A percentile compares a stretch with the other conserved stretches of the same genome.
phyloP scores from a whole-genome alignment of 345 rosid species.

The Eucalyptus viminalis region DNA sequence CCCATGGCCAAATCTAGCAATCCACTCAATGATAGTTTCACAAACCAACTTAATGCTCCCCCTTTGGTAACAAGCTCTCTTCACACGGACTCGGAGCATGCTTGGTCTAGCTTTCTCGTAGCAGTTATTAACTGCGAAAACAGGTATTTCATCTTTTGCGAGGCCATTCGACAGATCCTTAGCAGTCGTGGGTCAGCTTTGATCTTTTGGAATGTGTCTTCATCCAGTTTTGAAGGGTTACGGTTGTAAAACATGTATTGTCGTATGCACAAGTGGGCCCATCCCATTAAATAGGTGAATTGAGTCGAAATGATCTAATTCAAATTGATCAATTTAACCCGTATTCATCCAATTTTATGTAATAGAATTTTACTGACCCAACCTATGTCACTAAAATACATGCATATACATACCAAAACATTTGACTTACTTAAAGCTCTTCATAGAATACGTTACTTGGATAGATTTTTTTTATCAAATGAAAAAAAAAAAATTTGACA shows the following conservation, averaged over 20 bases:
- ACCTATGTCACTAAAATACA: too few species aligned
- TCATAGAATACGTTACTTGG: too few species aligned
- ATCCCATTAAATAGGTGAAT: neutral
- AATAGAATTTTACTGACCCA: too few species aligned
- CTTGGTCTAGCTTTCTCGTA: neutral
- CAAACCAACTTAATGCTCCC: neutral
- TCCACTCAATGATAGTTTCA: neutral
- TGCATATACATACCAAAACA: too few species aligned
- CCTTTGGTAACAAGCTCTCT: neutral
- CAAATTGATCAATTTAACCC: too few species aligned
- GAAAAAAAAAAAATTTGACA: too few species aligned
- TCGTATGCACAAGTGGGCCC: neutral
- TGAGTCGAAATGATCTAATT: too few species aligned
- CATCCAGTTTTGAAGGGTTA: neutral
- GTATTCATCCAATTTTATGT: too few species aligned
- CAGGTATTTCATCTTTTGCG: neutral
- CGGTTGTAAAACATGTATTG: neutral
- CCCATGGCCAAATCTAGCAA: neutral
- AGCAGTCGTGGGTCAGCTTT: neutral
- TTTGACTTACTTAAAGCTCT: too few species aligned
- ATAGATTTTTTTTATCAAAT: too few species aligned
- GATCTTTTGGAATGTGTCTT: neutral
- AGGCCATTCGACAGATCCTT: neutral
- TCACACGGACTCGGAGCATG: neutral
- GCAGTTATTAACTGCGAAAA: neutral